These are phyloP conservation scores for Globisporangium echinulatum DNA, from an alignment of 352 stramenopile species.

Conservation along the genomic window DNA sequence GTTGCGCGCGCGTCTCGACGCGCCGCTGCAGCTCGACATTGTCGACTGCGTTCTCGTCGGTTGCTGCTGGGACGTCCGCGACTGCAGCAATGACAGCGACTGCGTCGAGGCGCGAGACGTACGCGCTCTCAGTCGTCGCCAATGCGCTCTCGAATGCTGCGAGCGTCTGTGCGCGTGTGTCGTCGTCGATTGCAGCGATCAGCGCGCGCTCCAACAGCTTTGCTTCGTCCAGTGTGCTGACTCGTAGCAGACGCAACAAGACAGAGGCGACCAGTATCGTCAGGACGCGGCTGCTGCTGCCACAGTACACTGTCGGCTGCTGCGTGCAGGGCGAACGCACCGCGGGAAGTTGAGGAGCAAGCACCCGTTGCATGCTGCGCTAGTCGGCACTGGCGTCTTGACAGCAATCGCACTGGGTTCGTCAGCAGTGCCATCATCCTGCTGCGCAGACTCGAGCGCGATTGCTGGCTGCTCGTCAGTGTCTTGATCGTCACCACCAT, in stretches of 20 bases:
- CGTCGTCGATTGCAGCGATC: conserved; percentile 13
- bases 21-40: conserved; percentile 3
- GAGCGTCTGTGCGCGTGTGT: conserved; percentile 4
- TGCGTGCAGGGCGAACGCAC: conserved; percentile 8
- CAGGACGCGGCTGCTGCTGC: too few relatives aligned
- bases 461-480: too few relatives aligned
- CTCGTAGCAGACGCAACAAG: background rate
- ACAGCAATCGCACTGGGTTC: background rate
- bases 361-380: conserved; percentile 11
- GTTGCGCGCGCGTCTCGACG: conserved; percentile 4
- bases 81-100: conserved; percentile 4
- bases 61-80: background rate
- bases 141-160: conserved; percentile 6
- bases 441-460: too few relatives aligned
- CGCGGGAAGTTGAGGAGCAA: conserved; percentile 58
- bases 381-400: too few relatives aligned
- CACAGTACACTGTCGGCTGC: background rate
- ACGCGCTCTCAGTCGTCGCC: background rate
- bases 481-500: background rate
- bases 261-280: too few relatives aligned
- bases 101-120: conserved; percentile 3
- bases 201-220: conserved; percentile 44
- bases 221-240: conserved; percentile 39
- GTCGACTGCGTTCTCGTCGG: background rate
- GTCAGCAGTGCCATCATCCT: background rate